Base-by-base conservation (phyloP, 106 monocot genomes). In the Acorus calamus region DNA sequence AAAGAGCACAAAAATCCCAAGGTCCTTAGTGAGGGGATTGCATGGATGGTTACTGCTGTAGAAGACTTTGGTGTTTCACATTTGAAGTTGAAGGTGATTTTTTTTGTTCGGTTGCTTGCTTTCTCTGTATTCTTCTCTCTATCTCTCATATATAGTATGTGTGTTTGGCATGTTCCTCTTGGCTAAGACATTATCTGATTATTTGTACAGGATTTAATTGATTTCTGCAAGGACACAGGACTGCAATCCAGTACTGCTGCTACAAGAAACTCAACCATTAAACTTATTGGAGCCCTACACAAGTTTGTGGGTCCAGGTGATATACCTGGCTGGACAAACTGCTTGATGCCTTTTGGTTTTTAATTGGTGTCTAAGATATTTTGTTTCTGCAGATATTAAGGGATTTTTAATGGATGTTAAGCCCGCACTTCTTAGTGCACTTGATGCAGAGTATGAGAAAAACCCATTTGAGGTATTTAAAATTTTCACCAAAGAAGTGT, bases 1-100 rank as follows among this genome's bases (percentile, higher is more conserved):
- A 98, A 86, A 63, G 98, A 92, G 57, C 98, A 98, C 72, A 92
- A 92, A 68, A 98, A 98, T 59, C 98, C 98, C 11, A 98, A 98
- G 65, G 98, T 98, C 60, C 88, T 98, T 10, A 98, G 92, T 71
- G 98, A 98, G 77, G 98, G 98, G 65, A 73, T 98, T 69, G 64
- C 81, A 2, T 98, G 98, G 98, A 98, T 98, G 81, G 92, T 98
- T 28, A 85, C 98, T 66, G 98, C 98, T 49, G 79, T 92, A 8
- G 98, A 98, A 47, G 98, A 98, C 77, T 98, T 98, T 81, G 92
- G 98, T 57, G 66, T 92, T 76, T 80, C 92, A 43, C 82, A 88
- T 77, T 8, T 98, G 68, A 98, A 92, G 65, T 49, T 98, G 52
- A 98, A 98, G 92, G 98, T 92, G 56, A 46, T 7, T 43, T 53